Conservation (phyloP, 2,329 filamentous ascomycete genomes). For the Madurella mycetomatis region DNA sequence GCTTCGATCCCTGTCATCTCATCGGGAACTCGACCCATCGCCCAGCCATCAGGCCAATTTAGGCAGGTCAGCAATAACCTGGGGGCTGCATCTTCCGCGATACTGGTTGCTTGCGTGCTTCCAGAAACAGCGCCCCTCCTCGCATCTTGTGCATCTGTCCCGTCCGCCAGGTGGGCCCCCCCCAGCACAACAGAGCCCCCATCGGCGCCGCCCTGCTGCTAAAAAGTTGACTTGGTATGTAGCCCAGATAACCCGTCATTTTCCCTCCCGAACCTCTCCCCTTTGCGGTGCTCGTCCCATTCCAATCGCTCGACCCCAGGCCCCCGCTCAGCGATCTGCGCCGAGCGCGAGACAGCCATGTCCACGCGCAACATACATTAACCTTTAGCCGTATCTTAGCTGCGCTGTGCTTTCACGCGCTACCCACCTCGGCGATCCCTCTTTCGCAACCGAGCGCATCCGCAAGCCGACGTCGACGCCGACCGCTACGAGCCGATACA, state of each 20-base stretch:
- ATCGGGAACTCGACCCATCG: conserved; percentile 21
- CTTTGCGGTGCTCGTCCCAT: conserved; percentile 9
- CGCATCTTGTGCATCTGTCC: conserved; percentile 5
- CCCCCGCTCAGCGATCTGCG: conserved; percentile 22
- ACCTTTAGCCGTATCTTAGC: conserved; percentile 17
- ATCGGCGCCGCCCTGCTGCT: conserved; percentile 3
- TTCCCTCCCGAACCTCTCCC: conserved; percentile 5
- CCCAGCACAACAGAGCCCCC: background rate
- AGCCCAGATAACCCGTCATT: conserved; percentile 6
- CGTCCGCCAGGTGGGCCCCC: conserved; percentile 8
- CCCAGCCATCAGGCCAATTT: conserved; percentile 28
- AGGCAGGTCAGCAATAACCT: conserved; percentile 29
- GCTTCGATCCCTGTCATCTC: conserved; percentile 23
- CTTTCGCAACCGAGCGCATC: conserved; percentile 3
- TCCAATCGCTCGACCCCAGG: conserved; percentile 10
- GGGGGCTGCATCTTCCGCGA: conserved; percentile 28
- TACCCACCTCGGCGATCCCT: background rate
- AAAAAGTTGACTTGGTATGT: background rate
- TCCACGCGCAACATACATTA: conserved; percentile 22
- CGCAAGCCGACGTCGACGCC: conserved; percentile 7
- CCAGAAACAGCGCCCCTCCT: conserved; percentile 22
- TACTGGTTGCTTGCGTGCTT: conserved; percentile 21
- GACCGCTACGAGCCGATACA: conserved; percentile 10
- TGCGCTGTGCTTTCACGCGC: conserved; percentile 7
- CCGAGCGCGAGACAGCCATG: conserved; percentile 23